A percentile compares a stretch with the other conserved stretches of the same genome.
phyloP scores from a whole-genome alignment of 1,284 basidiomycete species.

The Moesziomyces sp. region DNA sequence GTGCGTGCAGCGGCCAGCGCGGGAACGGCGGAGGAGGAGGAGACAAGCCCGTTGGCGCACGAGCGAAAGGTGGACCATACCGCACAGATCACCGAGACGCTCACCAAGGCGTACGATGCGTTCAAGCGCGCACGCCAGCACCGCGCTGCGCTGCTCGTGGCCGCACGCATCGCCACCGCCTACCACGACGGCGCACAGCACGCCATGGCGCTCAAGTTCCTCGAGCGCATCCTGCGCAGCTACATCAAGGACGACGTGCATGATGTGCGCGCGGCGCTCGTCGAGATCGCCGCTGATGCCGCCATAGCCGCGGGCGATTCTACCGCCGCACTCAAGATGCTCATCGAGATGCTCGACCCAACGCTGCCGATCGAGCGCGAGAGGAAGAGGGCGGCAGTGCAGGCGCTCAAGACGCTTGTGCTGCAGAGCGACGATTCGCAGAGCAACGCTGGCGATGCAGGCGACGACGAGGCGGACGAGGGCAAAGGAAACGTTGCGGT shows the following conservation, averaged over 20 bases:
- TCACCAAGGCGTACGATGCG: conserved; percentile 56
- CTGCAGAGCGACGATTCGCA: conserved; percentile 1
- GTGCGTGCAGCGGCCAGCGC: conserved; percentile 7
- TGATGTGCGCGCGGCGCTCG: conserved; percentile 13
- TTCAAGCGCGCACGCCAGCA: conserved; percentile 30
- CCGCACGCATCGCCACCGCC: conserved; percentile 47
- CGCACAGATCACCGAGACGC: conserved; percentile 40
- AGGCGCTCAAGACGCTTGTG: conserved; percentile 11
- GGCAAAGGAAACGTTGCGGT: neutral
- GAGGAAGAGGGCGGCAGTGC: conserved; percentile 9
- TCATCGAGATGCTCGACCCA: conserved; percentile 25
- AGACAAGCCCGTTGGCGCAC: conserved; percentile 39
- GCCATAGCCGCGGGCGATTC: conserved; percentile 21
- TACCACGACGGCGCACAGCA: conserved; percentile 44
- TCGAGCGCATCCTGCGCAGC: conserved; percentile 52
- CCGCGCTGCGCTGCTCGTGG: conserved; percentile 46
- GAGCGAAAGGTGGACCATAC: conserved; percentile 57
- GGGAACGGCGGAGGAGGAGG: conserved; percentile 5
- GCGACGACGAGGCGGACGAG: neutral
- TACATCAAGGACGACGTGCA: conserved; percentile 43
- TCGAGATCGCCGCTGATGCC: conserved; percentile 31
- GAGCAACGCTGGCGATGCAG: neutral
- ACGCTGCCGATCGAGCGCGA: conserved; percentile 2
- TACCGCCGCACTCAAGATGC: conserved; percentile 9
- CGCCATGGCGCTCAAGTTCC: conserved; percentile 54